phyloP scores from a whole-genome alignment of 192 early-diverging fungal genomes.

The Backusella morwellensis region DNA sequence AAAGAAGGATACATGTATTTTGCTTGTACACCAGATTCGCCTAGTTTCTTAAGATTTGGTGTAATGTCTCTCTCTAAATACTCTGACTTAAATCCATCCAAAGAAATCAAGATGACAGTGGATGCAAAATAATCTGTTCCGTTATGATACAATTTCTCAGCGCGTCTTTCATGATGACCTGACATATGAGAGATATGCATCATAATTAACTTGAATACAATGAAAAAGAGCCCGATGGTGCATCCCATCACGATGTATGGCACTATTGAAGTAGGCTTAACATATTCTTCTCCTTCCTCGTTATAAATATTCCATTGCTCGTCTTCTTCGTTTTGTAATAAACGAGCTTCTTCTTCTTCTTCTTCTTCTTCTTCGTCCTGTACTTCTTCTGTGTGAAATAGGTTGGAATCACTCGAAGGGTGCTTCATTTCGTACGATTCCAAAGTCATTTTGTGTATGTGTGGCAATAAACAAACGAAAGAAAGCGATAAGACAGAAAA shows the following conservation, averaged over 20 bases:
- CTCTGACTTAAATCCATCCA: constrained; percentile 83
- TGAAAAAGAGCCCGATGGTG: background rate
- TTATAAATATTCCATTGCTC: background rate
- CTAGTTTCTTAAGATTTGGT: constrained; percentile 56
- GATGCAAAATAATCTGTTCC: constrained; percentile 64
- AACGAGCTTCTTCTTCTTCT: background rate
- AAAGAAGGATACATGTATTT: constrained; percentile 68
- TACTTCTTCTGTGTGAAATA: background rate
- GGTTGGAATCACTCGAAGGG: background rate
- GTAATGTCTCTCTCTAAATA: constrained; percentile 74
- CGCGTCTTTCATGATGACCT: background rate
- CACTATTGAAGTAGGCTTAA: background rate
- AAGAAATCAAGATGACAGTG: constrained; percentile 74
- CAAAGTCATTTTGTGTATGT: background rate
- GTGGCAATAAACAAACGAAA: background rate
- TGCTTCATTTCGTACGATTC: constrained; percentile 9
- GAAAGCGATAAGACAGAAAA: background rate
- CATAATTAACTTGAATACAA: constrained; percentile 1
- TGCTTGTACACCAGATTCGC: constrained; percentile 46
- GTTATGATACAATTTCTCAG: constrained; percentile 43
- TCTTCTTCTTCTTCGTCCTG: background rate
- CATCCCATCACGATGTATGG: background rate
- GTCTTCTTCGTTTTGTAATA: constrained; percentile 9
- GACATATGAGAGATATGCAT: background rate
- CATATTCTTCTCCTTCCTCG: background rate